Evolutionary conservation across 2,329 filamentous ascomycete species (phyloP).

Genomic region (Pseudogymnoascus sp.): DNA sequence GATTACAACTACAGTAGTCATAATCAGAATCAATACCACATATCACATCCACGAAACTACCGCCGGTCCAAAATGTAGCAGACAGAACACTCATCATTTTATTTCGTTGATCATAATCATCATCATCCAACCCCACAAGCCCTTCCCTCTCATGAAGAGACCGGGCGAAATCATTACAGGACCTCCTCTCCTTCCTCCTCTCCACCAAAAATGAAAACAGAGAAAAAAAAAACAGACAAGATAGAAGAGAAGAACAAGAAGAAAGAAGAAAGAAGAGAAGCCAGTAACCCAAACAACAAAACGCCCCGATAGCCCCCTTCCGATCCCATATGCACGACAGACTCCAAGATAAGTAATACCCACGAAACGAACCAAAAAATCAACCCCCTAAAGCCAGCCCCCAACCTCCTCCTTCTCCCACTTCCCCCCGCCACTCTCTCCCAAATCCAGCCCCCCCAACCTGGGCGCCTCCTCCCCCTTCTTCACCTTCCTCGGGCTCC

Average conservation of each 20-base stretch:
- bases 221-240: neutral
- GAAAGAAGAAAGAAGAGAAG: neutral
- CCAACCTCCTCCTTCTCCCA: conserved; percentile 10
- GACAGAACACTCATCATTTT: neutral
- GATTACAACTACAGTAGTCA: neutral
- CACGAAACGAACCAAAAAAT: neutral
- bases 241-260: neutral
- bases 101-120: conserved; percentile 1
- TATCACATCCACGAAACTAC: neutral
- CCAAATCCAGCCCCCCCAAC: conserved; percentile 51
- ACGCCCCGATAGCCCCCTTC: neutral
- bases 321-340: neutral
- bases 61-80: neutral
- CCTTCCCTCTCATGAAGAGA: neutral
- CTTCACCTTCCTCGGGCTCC: conserved; percentile 31
- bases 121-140: neutral
- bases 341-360: neutral
- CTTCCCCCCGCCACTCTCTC: conserved; percentile 32
- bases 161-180: conserved; percentile 4
- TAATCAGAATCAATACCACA: neutral
- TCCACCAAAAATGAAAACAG: neutral
- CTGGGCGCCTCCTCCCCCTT: conserved; percentile 50
- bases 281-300: neutral
- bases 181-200: neutral
- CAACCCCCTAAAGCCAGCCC: conserved; percentile 10